Percentiles rank a stretch among this genome's conserved stretches.
Evolutionary conservation across 2,329 filamentous ascomycete genomes (phyloP).

Genomic region (Claviceps pusilla): DNA sequence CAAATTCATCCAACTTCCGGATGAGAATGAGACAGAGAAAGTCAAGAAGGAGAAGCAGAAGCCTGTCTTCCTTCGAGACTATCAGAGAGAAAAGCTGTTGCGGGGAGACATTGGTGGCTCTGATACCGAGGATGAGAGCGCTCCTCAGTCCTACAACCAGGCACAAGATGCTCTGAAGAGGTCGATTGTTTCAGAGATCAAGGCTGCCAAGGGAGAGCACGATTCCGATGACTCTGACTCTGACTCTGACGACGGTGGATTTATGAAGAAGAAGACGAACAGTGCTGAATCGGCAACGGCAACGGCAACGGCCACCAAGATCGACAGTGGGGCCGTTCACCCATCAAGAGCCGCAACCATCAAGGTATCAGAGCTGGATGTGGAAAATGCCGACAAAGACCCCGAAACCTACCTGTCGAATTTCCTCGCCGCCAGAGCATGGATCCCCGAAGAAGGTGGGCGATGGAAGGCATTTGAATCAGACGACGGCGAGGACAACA

Average conservation of each 20-base stretch:
- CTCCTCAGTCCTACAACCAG: constrained; percentile 61
- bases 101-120: constrained; percentile 49
- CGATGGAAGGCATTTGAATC: constrained; percentile 77
- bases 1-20: constrained; percentile 62
- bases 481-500: constrained; percentile 72
- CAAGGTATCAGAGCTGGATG: constrained; percentile 44
- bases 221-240: constrained; percentile 34
- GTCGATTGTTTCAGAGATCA: constrained; percentile 65
- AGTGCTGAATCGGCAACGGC: constrained; percentile 21
- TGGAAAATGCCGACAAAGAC: constrained; percentile 68
- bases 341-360: constrained; percentile 35
- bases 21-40: constrained; percentile 26
- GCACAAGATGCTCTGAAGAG: constrained; percentile 76
- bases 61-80: constrained; percentile 69
- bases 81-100: constrained; percentile 81
- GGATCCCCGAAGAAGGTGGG: constrained; percentile 55
- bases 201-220: constrained; percentile 38
- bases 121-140: constrained; percentile 42
- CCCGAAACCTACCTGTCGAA: constrained; percentile 90
- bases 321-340: constrained; percentile 33
- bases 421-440: constrained; percentile 83
- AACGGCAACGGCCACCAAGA: constrained; percentile 11
- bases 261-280: constrained; percentile 51
- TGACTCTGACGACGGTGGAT: constrained; percentile 42
- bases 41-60: constrained; percentile 55